Base-by-base conservation (phyloP, 768 basidiomycete genomes). In the Leccinellum luteum region DNA sequence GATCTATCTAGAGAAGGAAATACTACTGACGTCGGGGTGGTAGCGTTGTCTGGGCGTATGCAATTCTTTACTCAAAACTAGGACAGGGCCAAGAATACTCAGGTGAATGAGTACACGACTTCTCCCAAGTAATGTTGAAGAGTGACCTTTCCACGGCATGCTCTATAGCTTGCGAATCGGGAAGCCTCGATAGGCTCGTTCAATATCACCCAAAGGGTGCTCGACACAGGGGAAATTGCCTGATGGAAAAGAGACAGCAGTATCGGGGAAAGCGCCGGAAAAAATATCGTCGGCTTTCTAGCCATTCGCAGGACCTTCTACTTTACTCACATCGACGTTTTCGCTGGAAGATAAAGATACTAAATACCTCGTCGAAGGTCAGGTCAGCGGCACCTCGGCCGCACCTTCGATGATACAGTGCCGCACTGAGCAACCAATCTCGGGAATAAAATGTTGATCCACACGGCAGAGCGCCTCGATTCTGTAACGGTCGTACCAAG, bases 101-200 rank as follows among this genome's bases (percentile, higher is more conserved):
- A 75, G 77, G 84, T 86, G 62, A 89, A 89, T 0, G 86, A 76
- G 69, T 25, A 25, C 2, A 25, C 25, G 25, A 25, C 3, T 25
- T 2, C 28, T 87, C 71, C 86, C 87, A 89, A 60, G 76, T 81
- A 59, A 88, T 72, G n/a, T 78, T 74, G 6, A 75, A 74, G 12
- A 85, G 71, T 3, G 84, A n/a, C n/a, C n/a, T n/a, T n/a, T n/a
- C n/a, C n/a, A n/a, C n/a, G n/a, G n/a, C n/a, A n/a, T n/a, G n/a
- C n/a, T n/a, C n/a, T n/a, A n/a, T n/a, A n/a, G n/a, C n/a, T n/a
- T n/a, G n/a, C n/a, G n/a, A n/a, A n/a, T n/a, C n/a, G n/a, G n/a
- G n/a, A n/a, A n/a, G n/a, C n/a, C n/a, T n/a, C 80, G 12, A 84
- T 75, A 45, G 47, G 52, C 3, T 41, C 10, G 4, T 43, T n/a